Conservation (phyloP, 2,329 filamentous ascomycete genomes). For the Acrodontium crateriforme region DNA sequence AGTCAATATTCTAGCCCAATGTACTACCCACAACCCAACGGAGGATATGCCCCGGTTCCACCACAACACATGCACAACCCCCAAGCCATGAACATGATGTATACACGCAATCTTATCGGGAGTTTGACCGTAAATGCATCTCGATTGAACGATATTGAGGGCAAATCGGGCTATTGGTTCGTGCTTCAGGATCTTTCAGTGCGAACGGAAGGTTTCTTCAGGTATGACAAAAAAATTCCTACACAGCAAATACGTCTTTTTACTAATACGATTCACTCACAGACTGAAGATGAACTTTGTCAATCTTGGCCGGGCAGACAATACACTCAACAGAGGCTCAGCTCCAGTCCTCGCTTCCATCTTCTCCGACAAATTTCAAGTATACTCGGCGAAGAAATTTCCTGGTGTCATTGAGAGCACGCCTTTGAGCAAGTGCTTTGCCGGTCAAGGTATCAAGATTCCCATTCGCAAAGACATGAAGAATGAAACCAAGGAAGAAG, state of each 20-base stretch:
- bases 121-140: slow-evolving; percentile 82
- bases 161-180: slow-evolving; percentile 89
- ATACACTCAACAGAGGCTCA: slow-evolving; percentile 54
- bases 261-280: not conserved
- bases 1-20: slow-evolving; percentile 38
- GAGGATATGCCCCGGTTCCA: too few relatives aligned
- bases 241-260: not conserved
- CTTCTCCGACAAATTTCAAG: slow-evolving; percentile 81
- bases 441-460: slow-evolving; percentile 88
- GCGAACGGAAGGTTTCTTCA: slow-evolving; percentile 78
- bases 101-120: slow-evolving; percentile 87
- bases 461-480: slow-evolving; percentile 75
- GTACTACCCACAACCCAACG: slow-evolving; percentile 20
- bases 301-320: slow-evolving; percentile 50
- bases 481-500: slow-evolving; percentile 31
- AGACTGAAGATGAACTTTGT: slow-evolving; percentile 66
- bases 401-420: slow-evolving; percentile 95
- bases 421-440: slow-evolving; percentile 79
- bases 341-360: slow-evolving; percentile 72
- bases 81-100: slow-evolving; percentile 46
- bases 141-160: slow-evolving; percentile 61
- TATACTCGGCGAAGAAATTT: slow-evolving; percentile 96
- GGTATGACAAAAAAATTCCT: slow-evolving; percentile 39
- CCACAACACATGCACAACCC: too few relatives aligned
- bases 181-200: slow-evolving; percentile 92